These are phyloP conservation scores for Beta macrorhiza DNA, from an alignment of 179 eudicot species.

Conservation along the genomic window DNA sequence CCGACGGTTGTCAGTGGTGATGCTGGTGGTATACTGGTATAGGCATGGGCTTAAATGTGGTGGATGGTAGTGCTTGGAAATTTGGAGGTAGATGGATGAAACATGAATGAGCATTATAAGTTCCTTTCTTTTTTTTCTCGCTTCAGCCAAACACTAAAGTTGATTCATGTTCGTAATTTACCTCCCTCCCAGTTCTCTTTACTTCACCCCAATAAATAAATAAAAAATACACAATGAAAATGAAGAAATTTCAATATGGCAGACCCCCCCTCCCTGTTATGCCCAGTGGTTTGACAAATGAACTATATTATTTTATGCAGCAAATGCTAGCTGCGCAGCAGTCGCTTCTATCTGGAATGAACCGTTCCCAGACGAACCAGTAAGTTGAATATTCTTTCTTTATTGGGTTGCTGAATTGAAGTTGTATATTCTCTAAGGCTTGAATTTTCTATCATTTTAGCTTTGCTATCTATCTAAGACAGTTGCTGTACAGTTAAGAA, in stretches of 20 bases:
- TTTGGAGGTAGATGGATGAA: not conserved
- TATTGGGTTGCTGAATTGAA: constrained; percentile 1
- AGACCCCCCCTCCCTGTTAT: not conserved
- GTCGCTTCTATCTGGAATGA: constrained; percentile 54
- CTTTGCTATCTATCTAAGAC: not conserved
- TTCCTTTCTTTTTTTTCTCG: not conserved
- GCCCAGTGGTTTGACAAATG: not conserved
- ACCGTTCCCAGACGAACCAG: constrained; percentile 69
- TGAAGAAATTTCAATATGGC: not conserved
- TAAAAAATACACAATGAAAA: not conserved
- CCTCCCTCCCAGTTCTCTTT: not conserved
- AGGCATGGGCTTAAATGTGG: not conserved
- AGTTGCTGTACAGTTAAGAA: not conserved
- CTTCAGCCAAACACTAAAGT: not conserved
- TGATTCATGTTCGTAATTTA: not conserved
- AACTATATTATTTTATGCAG: constrained; percentile 41
- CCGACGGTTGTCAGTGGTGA: no score
- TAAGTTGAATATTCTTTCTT: constrained; percentile 36
- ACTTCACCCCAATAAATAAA: not conserved
- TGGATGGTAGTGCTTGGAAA: not conserved
- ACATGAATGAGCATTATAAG: not conserved
- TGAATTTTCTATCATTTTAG: not conserved
- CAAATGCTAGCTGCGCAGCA: constrained; percentile 79
- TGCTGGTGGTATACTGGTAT: no score
- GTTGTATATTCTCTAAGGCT: not conserved